phyloP scores from a whole-genome alignment of 768 basidiomycete species.

The Tylopilus balloui region DNA sequence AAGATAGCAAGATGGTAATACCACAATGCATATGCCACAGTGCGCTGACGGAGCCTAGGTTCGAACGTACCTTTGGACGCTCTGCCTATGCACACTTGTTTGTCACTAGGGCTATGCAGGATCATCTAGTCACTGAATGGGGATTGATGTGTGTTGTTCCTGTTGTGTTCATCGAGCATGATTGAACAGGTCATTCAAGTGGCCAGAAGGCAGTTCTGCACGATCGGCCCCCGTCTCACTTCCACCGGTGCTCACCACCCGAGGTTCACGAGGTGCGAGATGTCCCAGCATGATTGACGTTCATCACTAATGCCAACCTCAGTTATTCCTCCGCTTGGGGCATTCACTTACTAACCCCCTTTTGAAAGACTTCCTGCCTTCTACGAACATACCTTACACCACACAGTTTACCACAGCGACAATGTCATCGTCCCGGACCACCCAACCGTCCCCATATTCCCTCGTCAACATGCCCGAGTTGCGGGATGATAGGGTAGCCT shows the following conservation, averaged over 20 bases:
- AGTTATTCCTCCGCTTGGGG: conserved; percentile 52
- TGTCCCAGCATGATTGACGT: not conserved
- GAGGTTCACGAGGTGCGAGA: conserved; percentile 70
- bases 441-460: conserved; percentile 16
- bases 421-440: conserved; percentile 22
- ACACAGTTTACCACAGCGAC: conserved; percentile 54
- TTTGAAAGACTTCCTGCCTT: conserved; percentile 50
- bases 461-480: conserved; percentile 40
- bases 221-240: conserved; percentile 86
- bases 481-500: conserved; percentile 72
- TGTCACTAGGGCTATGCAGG: conserved; percentile 85
- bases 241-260: conserved; percentile 63
- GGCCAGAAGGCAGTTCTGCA: conserved; percentile 77
- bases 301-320: not conserved
- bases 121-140: conserved; percentile 68
- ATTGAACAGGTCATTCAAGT: conserved; percentile 39
- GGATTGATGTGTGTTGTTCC: conserved; percentile 57
- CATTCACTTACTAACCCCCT: conserved; percentile 33
- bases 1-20: conserved; percentile 65
- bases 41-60: conserved; percentile 44
- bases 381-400: conserved; percentile 48
- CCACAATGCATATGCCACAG: not conserved
- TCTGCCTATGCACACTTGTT: conserved; percentile 87
- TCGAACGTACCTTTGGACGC: conserved; percentile 78
- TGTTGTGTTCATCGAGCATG: not conserved